Base-by-base conservation (phyloP, 2,329 filamentous ascomycete species). In the Aspergillus sp. region DNA sequence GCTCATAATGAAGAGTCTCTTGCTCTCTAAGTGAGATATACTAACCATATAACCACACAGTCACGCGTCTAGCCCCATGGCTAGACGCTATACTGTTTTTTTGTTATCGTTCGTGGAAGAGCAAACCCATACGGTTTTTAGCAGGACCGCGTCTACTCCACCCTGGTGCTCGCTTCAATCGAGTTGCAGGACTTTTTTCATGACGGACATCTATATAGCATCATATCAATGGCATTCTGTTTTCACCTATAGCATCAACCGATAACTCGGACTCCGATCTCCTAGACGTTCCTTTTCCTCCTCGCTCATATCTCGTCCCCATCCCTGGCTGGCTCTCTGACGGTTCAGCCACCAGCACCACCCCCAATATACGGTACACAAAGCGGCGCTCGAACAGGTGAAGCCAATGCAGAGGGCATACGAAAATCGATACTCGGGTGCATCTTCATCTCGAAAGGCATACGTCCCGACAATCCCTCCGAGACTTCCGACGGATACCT, bases 391-490 rank as follows among this genome's bases (percentile, higher is more conserved):
- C 7, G 61, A 45, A 47, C 54, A 59, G 46, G 56, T 56, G 49
- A 62, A 61, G 7, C 41, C 47, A 37, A 62, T 42, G 38, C 49
- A 57, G 13, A 62, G 52, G 39, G 53, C 55, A 48, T 62, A 63
- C 22, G 59, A 56, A 15, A 53, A 49, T 32, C 51, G 51, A 49
- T 58, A 63, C 10, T 46, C 49, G n/a, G 50, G 51, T 13, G 53
- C 56, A 43, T 61, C 57, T 12, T 68, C 69, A 5, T 62, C 59
- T 44, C 75, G 53, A 61, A 79, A 79, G 1, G 71, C 65, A 47
- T 70, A 79, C 1, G 75, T 73, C 1, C 75, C 74, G 41, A 79
- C 76, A 51, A 79, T 77, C 1, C 75, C 74, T 5, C 73, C 73
- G 25, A 74, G 72, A 45, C 77, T 75, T 27, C 75, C 74, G 48